Percentiles rank a stretch among this genome's conserved stretches.
These are phyloP conservation scores for Amanita inopinata DNA, from an alignment of 768 basidiomycete genomes.

Conservation along the genomic window DNA sequence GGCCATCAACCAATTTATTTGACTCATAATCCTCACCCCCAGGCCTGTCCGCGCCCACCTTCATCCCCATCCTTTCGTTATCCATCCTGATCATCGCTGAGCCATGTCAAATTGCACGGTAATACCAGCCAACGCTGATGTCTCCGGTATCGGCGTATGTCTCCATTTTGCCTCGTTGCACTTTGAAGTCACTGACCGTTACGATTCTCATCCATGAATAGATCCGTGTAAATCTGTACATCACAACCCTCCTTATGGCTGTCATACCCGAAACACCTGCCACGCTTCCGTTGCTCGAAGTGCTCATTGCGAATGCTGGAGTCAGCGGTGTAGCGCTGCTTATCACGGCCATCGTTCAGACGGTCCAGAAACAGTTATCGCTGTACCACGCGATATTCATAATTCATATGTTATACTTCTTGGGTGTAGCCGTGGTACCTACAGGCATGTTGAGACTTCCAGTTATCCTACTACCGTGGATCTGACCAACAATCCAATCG, in stretches of 20 bases:
- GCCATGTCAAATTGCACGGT: not conserved
- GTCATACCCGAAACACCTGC: conserved; percentile 7
- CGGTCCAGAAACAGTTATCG: conserved; percentile 9
- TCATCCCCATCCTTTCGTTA: too few relatives aligned
- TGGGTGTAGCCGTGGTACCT: conserved; percentile 9
- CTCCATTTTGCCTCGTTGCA: not conserved
- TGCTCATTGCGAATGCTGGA: conserved; percentile 10
- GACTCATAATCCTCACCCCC: too few relatives aligned
- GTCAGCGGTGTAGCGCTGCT: conserved; percentile 11
- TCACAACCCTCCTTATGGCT: conserved; percentile 10
- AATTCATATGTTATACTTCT: conserved; percentile 12
- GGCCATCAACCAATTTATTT: too few relatives aligned
- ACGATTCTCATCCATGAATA: too few relatives aligned
- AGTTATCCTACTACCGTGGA: not conserved
- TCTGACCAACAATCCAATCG: not conserved
- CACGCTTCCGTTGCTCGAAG: conserved; percentile 9
- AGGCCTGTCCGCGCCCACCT: too few relatives aligned
- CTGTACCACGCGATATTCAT: conserved; percentile 14
- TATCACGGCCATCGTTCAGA: conserved; percentile 12
- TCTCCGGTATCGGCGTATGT: conserved; percentile 4
- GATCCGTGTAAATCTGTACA: conserved; percentile 13
- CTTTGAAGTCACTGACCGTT: not conserved
- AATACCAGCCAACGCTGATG: not conserved
- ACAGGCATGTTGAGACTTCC: conserved; percentile 9
- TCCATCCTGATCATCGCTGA: too few relatives aligned